Evolutionary conservation across 208 protist genomes (phyloP).

Genomic region (Naegleria lovaniensis): DNA sequence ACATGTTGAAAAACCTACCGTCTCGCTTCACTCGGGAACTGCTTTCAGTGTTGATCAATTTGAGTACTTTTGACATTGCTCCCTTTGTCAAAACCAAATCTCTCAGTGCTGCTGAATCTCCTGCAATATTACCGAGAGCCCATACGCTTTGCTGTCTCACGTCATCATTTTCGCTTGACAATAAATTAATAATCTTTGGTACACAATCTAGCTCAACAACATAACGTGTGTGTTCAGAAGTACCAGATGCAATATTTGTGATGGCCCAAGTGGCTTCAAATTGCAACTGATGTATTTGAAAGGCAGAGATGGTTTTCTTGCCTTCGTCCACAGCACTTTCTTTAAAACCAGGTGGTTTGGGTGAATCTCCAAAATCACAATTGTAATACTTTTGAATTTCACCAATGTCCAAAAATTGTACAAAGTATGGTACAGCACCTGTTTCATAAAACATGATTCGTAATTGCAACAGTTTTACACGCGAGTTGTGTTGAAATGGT

Average conservation of each 20-base stretch:
- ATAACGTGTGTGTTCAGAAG: conserved; percentile 91
- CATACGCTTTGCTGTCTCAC: conserved; percentile 96
- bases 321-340: background rate
- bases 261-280: conserved; percentile 98
- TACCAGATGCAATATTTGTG: conserved; percentile 97
- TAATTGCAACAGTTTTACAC: no score
- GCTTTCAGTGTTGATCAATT: conserved; percentile 42
- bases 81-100: conserved; percentile 76
- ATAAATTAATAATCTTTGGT: conserved; percentile 84
- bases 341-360: conserved; percentile 57
- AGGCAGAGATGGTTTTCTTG: conserved; percentile 56
- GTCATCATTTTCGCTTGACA: conserved; percentile 74
- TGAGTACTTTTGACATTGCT: conserved; percentile 67
- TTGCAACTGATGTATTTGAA: conserved; percentile 74
- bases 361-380: conserved; percentile 38
- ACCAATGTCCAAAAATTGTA: background rate
- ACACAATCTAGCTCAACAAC: conserved; percentile 79
- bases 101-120: conserved; percentile 80
- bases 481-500: no score
- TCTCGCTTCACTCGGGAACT: conserved; percentile 56
- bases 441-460: no score
- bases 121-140: conserved; percentile 98
- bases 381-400: background rate
- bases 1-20: conserved; percentile 78
- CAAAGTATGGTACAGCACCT: background rate